These are phyloP conservation scores for Macrolepiota fuliginosa DNA, from an alignment of 768 basidiomycete genomes.

Conservation along the genomic window DNA sequence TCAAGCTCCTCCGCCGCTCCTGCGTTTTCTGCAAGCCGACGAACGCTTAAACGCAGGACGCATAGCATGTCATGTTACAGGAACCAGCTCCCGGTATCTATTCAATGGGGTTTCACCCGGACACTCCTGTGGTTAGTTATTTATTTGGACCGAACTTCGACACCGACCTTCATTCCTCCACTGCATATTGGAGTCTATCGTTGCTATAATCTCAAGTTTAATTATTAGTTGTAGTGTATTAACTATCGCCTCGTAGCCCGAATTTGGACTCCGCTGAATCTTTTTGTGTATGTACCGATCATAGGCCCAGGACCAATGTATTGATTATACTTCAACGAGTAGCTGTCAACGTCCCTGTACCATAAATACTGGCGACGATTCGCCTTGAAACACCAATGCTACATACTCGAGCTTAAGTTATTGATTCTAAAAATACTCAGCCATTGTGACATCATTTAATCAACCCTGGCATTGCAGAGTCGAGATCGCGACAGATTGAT, in stretches of 20 bases:
- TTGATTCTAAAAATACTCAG: neutral
- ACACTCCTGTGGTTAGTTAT: neutral
- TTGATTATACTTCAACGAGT: no score
- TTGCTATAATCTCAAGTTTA: no score
- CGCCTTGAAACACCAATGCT: neutral
- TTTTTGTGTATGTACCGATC: no score
- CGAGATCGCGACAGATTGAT: neutral
- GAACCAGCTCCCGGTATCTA: neutral
- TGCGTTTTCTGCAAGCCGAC: constrained; percentile 3
- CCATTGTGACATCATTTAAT: neutral
- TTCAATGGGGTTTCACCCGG: neutral
- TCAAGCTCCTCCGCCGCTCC: constrained; percentile 3
- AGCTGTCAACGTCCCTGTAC: no score
- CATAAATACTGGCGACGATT: neutral
- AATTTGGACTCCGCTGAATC: no score
- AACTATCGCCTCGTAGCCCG: no score
- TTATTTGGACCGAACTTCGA: neutral
- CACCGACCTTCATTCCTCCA: neutral
- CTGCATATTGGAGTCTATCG: no score
- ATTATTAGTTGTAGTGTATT: no score
- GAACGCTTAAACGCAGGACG: neutral
- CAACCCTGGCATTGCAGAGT: no score
- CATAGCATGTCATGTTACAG: neutral
- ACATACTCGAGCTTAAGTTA: neutral
- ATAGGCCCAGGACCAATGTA: no score